Evolutionary conservation across 2,329 filamentous ascomycete species (phyloP), one percentile per base, ranked within the genome.

Genomic region (Fusarium sp.): DNA sequence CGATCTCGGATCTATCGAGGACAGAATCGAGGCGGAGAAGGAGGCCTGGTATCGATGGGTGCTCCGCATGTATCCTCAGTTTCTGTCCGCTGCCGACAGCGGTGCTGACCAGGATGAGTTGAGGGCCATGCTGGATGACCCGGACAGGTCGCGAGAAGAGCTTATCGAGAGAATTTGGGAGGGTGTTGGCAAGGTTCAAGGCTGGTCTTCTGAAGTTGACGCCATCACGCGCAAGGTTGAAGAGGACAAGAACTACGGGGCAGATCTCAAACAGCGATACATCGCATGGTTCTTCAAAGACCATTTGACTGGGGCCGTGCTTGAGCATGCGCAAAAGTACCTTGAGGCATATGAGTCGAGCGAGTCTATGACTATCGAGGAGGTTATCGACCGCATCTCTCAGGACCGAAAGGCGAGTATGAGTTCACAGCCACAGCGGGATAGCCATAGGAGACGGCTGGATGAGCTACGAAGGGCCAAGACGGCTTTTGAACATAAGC

Each of bases 41-140:
- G 83, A 84, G 68, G 83, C 84, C 12, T 90, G 88, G 87, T 88
- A 89, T 66, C 84, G 85, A 63, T 85, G 82, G 78, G 82, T 84
- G 4, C 70, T 85, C 53, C 79, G 82, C n/a, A 80, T 75, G 64
- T 80, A 83, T 56, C 82, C 83, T 8, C 81, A 81, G 60, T 83
- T 84, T 66, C 78, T 84, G 22, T 78, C 80, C 29, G 77, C 79
- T 10, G 80, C 81, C 17, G 78, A 80, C 42, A 73, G 73, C 17
- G 73, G 75, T 29, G 74, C 76, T 12, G 77, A 80, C 17, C 73
- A 75, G 29, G 81, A 82, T 6, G 81, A 83, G 60, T 69, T 84
- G 60, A 75, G 79, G 60, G 71, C 74, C 58, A 81, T 82, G 77
- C 72, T 84, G 20, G 79, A 83, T 22, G 82, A 84, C 59, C 81